Percentiles rank a stretch among this genome's conserved stretches.
Evolutionary conservation across 78 protist genomes (phyloP).

Genomic region (Dictyostelium capitatum): DNA sequence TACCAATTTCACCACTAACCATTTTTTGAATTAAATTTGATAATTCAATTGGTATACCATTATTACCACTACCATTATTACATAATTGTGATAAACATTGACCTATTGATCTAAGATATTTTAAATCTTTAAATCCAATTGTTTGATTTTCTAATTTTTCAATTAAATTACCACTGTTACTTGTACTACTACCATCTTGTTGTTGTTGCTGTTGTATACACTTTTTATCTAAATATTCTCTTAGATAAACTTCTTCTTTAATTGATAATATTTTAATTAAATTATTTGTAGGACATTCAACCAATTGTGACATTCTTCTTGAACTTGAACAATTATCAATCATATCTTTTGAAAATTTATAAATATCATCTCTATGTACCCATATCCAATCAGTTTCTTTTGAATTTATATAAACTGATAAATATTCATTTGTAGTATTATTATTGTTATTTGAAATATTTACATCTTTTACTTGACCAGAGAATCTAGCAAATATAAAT

Average conservation of each 20-base stretch:
- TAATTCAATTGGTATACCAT: background rate
- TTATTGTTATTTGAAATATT: background rate
- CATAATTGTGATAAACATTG: conserved; percentile 7
- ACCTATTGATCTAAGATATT: conserved; percentile 11
- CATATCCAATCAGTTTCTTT: conserved; percentile 60
- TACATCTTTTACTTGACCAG: conserved; percentile 34
- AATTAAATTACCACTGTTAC: background rate
- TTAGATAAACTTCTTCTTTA: conserved; percentile 4
- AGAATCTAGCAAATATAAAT: conserved; percentile 45
- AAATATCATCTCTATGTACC: conserved; percentile 43
- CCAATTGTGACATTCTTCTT: conserved; percentile 12
- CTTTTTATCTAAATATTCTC: background rate
- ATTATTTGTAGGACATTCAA: conserved; percentile 47
- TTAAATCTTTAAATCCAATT: conserved; percentile 9
- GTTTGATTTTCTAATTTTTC: conserved; percentile 31
- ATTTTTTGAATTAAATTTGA: background rate
- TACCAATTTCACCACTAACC: conserved; percentile 47
- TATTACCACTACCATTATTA: no score
- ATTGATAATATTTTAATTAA: conserved; percentile 2
- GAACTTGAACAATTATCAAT: background rate
- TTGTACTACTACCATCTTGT: background rate
- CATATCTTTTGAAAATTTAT: conserved; percentile 33
- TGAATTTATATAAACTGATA: conserved; percentile 42
- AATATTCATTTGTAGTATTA: conserved; percentile 8
- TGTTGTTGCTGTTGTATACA: no score